Base-by-base conservation (phyloP, 257 asterid species). In the Vinca minor region DNA sequence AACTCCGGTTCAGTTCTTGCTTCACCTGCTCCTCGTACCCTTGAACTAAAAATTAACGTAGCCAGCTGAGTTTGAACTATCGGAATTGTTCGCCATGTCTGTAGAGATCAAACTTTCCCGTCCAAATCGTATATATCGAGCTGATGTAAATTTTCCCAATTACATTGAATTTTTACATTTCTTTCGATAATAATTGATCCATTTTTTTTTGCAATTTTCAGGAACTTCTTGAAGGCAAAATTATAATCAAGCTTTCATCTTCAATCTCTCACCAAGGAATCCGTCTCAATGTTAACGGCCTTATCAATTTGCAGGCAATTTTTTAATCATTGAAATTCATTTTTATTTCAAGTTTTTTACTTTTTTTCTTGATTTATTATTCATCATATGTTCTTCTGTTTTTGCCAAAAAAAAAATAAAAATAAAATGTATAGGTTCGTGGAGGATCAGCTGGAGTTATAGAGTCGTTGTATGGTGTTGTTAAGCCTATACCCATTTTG, bases 371-470 rank as follows among this genome's bases (percentile, higher is more conserved):
- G 2, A 14, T 50, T 56, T 0, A 26, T 6, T n/a, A 11, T 20
- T 60, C 15, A 25, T 25, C 48, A 21, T 36, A 38, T 3, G 21
- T 11, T 62, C 13, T 48, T 50, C 28, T 57, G 57, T 4, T 47
- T 74, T 44, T 25, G 49, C 28, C 0, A 1, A 61, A 60, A 53
- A 45, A 56, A n/a, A n/a, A n/a, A 18, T 34, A 1, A 1, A 61
- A 60, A 53, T 44, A 56, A n/a, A n/a, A n/a, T 21, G 35, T 67
- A 44, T 77, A 89, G 96, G 95, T 89, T 71, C 95, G 94, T 34
- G 95, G 94, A 34, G 97, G 97, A 74, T 79, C 95, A 44, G 94
- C 94, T 47, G 95, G 97, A 63, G 77, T 87, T 28, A 69, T 89
- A n/a, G 97, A 89, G 78, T 89, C 95, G 8, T 46, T 89, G 58